These are phyloP conservation scores for Pythium aristosporum DNA, from an alignment of 352 stramenopile species.

Conservation along the genomic window DNA sequence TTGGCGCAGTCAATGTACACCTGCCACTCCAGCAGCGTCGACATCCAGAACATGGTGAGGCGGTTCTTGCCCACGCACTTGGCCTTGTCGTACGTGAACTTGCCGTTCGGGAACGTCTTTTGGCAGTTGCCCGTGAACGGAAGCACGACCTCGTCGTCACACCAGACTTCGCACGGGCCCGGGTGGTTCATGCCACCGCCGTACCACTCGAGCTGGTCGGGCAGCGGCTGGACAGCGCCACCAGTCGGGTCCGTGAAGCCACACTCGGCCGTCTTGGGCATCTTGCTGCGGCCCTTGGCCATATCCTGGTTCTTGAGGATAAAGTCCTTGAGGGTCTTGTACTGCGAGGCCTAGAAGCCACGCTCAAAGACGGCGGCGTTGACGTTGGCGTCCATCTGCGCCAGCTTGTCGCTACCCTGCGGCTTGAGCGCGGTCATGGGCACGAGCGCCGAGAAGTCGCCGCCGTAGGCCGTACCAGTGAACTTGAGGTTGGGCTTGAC, in stretches of 20 bases:
- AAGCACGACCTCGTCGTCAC: constrained; percentile 34
- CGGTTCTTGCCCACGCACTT: constrained; percentile 37
- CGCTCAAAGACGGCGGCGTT: constrained; percentile 6
- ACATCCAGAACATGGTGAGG: constrained; percentile 58
- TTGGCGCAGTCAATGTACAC: constrained; percentile 37
- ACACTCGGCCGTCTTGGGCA: constrained; percentile 28
- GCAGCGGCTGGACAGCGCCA: constrained; percentile 25
- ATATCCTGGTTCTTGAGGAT: constrained; percentile 36
- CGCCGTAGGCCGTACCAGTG: constrained; percentile 11
- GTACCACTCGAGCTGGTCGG: constrained; percentile 42
- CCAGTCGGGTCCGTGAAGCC: constrained; percentile 45
- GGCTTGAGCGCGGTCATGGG: constrained; percentile 11
- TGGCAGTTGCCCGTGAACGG: constrained; percentile 37
- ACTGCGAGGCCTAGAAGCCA: constrained; percentile 38
- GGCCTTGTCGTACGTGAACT: constrained; percentile 39
- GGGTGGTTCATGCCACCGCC: constrained; percentile 38
- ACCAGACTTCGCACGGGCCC: constrained; percentile 49
- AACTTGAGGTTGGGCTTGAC: constrained; percentile 11
- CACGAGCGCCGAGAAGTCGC: constrained; percentile 10
- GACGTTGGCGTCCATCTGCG: constrained; percentile 3
- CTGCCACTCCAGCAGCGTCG: constrained; percentile 54
- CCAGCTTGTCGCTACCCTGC: not conserved
- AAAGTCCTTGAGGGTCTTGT: constrained; percentile 51
- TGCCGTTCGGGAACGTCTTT: constrained; percentile 30
- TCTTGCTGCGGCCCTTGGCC: constrained; percentile 28